These are phyloP conservation scores for Pseudonitzschia multiseries DNA, from an alignment of 108 stramenopile genomes.

Conservation along the genomic window DNA sequence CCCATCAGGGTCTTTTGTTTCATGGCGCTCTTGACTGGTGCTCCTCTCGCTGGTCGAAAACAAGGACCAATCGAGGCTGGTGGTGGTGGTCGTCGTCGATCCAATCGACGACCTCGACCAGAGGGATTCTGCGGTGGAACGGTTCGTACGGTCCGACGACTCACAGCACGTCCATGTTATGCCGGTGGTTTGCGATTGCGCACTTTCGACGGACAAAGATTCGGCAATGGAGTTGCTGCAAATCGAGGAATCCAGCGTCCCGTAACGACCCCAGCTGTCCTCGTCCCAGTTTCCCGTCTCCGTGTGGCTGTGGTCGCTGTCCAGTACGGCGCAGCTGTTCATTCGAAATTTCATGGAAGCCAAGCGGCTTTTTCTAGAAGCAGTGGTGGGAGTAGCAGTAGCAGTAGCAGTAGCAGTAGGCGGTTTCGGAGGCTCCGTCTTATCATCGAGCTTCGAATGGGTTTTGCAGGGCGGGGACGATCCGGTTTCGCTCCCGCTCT, in stretches of 20 bases:
- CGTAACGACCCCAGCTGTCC: not conserved
- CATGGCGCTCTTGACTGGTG: constrained; percentile 9
- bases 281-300: not conserved
- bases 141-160: not conserved
- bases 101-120: not conserved
- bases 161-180: not conserved
- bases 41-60: too few species aligned
- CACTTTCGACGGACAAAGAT: not conserved
- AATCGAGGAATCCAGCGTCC: not conserved
- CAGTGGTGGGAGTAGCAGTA: not conserved
- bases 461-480: too few species aligned
- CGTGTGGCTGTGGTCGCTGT: not conserved
- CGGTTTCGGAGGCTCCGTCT: not conserved
- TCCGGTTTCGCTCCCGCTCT: too few species aligned
- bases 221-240: not conserved
- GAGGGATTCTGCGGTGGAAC: not conserved
- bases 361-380: not conserved
- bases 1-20: not conserved
- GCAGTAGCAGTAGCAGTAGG: not conserved
- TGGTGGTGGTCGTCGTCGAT: too few species aligned
- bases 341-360: not conserved
- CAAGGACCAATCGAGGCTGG: too few species aligned
- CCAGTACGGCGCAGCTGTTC: not conserved
- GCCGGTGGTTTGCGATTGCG: not conserved
- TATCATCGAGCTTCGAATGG: too few species aligned